A percentile compares a stretch with the other conserved stretches of the same genome.
Evolutionary conservation across 108 stramenopile species (phyloP).

Genomic region (Cyclotella kingstonii): DNA sequence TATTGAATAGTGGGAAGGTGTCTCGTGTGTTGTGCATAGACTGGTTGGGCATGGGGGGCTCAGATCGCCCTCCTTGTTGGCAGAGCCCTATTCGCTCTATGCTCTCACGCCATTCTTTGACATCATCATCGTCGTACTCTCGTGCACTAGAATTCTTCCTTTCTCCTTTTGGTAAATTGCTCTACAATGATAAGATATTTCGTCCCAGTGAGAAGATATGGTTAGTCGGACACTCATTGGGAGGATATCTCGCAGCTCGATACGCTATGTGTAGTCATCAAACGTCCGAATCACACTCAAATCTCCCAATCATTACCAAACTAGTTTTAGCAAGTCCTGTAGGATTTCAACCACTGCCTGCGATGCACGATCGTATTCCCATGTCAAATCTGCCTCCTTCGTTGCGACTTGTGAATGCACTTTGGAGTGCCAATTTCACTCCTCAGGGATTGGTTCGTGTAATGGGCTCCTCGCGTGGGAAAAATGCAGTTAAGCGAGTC

Average conservation of each 20-base stretch:
- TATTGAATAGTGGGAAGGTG: conserved; percentile 40
- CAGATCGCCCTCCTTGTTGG: conserved; percentile 36
- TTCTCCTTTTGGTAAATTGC: conserved; percentile 34
- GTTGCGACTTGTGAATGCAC: conserved; percentile 43
- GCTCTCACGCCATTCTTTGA: conserved; percentile 9
- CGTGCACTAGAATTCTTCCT: conserved; percentile 48
- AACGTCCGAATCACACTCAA: neutral
- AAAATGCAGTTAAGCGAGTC: conserved; percentile 22
- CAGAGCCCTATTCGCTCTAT: conserved; percentile 41
- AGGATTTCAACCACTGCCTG: conserved; percentile 38
- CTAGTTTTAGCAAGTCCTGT: conserved; percentile 49
- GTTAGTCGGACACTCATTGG: conserved; percentile 49
- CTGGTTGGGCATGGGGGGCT: conserved; percentile 55
- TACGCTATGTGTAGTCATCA: conserved; percentile 39
- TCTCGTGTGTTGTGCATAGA: conserved; percentile 39
- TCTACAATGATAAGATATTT: conserved; percentile 18
- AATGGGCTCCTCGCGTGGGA: conserved; percentile 45
- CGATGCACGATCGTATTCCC: conserved; percentile 21
- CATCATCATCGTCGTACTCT: conserved; percentile 24
- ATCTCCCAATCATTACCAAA: conserved; percentile 26
- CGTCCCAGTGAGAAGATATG: conserved; percentile 25
- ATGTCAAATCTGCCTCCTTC: conserved; percentile 22
- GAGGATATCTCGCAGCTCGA: conserved; percentile 47
- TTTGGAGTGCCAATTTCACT: conserved; percentile 53
- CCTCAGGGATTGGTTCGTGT: conserved; percentile 43